phyloP scores from a whole-genome alignment of 352 stramenopile genomes.

The Globisporangium lucens region DNA sequence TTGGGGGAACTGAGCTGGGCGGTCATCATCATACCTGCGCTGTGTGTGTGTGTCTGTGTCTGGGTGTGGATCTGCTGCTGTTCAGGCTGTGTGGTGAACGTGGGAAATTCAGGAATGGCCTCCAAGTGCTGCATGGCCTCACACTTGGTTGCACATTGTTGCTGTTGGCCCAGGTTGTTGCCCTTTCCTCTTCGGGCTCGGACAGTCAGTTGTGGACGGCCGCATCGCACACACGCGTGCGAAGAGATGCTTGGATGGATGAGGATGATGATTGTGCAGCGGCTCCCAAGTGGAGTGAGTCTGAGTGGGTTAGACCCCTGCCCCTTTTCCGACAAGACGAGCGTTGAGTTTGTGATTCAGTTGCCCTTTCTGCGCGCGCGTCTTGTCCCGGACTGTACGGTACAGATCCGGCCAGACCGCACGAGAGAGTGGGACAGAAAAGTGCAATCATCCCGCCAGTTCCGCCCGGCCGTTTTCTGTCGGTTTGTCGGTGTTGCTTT shows the following conservation, averaged over 20 bases:
- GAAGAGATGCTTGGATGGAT: not conserved
- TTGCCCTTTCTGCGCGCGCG: not conserved
- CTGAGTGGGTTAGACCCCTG: not conserved
- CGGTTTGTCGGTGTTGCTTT: not conserved
- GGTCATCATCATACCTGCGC: constrained; percentile 11
- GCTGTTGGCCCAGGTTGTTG: not conserved
- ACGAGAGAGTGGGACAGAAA: constrained; percentile 4
- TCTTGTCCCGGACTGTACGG: constrained; percentile 6
- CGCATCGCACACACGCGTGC: not conserved
- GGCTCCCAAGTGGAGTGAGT: not conserved
- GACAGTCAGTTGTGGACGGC: constrained; percentile 2
- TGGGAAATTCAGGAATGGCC: constrained; percentile 4
- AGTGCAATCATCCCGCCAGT: not conserved
- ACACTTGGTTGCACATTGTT: not conserved
- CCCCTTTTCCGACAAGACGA: not conserved
- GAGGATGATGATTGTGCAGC: constrained; percentile 3
- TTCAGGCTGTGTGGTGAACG: not conserved
- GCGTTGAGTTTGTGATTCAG: not conserved
- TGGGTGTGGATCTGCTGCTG: no score
- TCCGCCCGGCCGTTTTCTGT: not conserved
- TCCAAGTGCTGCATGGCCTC: not conserved
- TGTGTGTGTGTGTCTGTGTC: not conserved
- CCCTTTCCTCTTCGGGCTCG: not conserved
- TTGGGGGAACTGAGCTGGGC: constrained; percentile 14
- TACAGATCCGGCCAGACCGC: not conserved